These are phyloP conservation scores for Fraxinus xanthoxyloides DNA, from an alignment of 305 asterid species.

Conservation along the genomic window DNA sequence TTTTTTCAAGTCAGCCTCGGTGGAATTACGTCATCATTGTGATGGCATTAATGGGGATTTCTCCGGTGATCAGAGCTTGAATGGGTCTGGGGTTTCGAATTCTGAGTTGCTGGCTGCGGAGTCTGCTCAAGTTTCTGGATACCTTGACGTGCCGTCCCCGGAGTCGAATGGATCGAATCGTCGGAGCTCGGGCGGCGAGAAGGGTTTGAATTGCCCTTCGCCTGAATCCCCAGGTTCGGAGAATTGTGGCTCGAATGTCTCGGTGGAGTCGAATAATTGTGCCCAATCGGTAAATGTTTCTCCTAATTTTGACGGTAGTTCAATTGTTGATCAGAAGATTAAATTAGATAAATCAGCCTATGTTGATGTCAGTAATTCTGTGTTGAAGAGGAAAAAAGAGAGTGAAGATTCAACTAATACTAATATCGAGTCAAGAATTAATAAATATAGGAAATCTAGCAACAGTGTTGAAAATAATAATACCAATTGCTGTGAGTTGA, in stretches of 20 bases:
- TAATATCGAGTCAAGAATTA: constrained; percentile 37
- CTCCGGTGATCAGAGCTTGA: constrained; percentile 39
- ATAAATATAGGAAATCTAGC: constrained; percentile 52
- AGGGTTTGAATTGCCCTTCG: constrained; percentile 52
- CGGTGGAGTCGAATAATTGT: constrained; percentile 45
- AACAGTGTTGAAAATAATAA: constrained; percentile 31
- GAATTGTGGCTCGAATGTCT: constrained; percentile 44
- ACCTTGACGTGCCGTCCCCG: constrained; percentile 65
- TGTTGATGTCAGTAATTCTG: constrained; percentile 25
- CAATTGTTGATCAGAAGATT: constrained; percentile 51
- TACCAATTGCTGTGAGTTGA: constrained; percentile 31
- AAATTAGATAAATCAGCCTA: constrained; percentile 47
- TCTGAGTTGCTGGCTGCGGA: constrained; percentile 44
- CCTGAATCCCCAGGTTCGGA: constrained; percentile 68
- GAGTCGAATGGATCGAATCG: constrained; percentile 73
- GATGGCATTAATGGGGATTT: constrained; percentile 24
- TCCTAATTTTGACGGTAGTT: constrained; percentile 42
- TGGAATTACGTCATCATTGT: constrained; percentile 38
- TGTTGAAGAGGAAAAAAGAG: constrained; percentile 68
- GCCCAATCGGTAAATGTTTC: constrained; percentile 62
- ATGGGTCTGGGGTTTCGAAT: constrained; percentile 46
- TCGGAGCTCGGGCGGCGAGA: constrained; percentile 37
- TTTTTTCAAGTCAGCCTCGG: constrained; percentile 42
- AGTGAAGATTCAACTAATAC: constrained; percentile 39
- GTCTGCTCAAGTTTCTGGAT: constrained; percentile 47